Evolutionary conservation across 768 basidiomycete genomes (phyloP), one percentile per base, ranked within the genome.

Genomic region (Sporobolomyces pararoseus): DNA sequence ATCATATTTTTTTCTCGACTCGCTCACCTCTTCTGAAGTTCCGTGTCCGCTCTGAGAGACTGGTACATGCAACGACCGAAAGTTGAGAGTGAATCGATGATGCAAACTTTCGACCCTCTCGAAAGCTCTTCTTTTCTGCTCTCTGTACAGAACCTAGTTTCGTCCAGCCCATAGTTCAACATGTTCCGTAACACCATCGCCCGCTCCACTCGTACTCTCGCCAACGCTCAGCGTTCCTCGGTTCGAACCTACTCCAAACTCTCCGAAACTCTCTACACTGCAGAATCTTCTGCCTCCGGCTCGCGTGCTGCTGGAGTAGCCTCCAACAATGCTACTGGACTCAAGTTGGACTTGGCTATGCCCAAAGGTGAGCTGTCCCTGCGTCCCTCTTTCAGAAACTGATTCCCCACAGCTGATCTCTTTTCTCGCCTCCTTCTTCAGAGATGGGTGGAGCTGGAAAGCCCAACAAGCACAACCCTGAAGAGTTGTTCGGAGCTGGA

Each of bases 401-500:
- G 39, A 10, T 50, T 21, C 23, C 31, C 31, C 54, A 7, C 32
- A 13, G 7, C 23, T 47, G 23, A 47, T 13, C 46, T 7, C 46
- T 23, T 13, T 6, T 21, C 23, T 23, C 21, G 14, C 46, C 21
- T 47, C 46, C 7, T 47, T 12, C 46, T 9, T 14, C 21, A 32
- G 63, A 57, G 59, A 60, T 70, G 47, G 69, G 69, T n/a, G 69
- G 69, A n/a, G 17, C 46, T 7, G 69, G 69, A n/a, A 61, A 61
- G 39, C 47, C 65, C 47, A 39, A 49, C 44, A 61, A 44, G 10
- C 64, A 65, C 54, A 75, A 76, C 69, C 76, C 76, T 3, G 76
- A 76, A 50, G 55, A 73, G 65, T 70, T 76, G 21, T 74, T 75
- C 53, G 76, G 69, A 19, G 59, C 73, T 4, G 76, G 66, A 17